phyloP scores from a whole-genome alignment of 768 basidiomycete species.

The Kwoniella botswanensis region DNA sequence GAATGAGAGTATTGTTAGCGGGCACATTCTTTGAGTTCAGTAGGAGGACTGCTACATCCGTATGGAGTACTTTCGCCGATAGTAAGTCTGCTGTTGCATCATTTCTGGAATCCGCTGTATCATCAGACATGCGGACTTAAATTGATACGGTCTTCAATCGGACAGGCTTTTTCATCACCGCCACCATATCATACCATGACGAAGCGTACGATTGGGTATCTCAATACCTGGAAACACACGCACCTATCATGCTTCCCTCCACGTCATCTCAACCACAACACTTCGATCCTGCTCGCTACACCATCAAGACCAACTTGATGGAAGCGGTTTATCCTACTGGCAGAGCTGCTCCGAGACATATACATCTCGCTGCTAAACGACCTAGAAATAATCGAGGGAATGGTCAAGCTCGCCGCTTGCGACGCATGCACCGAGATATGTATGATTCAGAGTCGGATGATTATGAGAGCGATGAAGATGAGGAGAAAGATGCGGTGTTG shows the following conservation, averaged over 20 bases:
- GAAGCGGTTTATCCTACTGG: slow-evolving; percentile 16
- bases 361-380: background rate
- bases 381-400: background rate
- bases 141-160: background rate
- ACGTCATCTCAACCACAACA: background rate
- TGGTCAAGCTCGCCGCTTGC: background rate
- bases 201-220: slow-evolving; percentile 26
- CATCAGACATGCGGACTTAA: too few species aligned
- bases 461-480: slow-evolving; percentile 4
- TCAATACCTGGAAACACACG: slow-evolving; percentile 4
- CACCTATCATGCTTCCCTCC: background rate
- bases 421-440: background rate
- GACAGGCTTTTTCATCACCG: slow-evolving; percentile 14
- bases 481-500: slow-evolving; percentile 2
- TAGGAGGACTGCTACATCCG: background rate
- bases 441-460: background rate
- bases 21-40: slow-evolving; percentile 18
- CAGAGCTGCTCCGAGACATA: slow-evolving; percentile 7
- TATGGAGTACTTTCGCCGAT: background rate
- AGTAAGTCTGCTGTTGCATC: background rate
- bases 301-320: slow-evolving; percentile 1
- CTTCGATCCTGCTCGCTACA: background rate
- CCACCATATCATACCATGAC: slow-evolving; percentile 4
- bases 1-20: slow-evolving; percentile 10
- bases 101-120: too few species aligned